phyloP scores from a whole-genome alignment of 176 grass and related monocot species.

The Canna indica region DNA sequence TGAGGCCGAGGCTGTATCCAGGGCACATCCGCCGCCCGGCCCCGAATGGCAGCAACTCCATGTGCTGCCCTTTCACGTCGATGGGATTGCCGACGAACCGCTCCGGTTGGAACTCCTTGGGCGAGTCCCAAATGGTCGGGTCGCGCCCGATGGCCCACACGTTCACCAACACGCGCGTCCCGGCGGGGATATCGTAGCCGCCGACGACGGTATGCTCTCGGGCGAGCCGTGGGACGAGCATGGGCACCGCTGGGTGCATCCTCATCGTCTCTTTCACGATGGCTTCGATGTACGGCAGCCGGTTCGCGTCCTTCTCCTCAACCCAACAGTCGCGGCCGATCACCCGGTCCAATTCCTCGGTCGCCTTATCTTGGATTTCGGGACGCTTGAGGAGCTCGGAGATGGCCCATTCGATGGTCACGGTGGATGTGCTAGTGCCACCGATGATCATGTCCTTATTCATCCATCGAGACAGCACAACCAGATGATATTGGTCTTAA shows the following conservation, averaged over 20 bases:
- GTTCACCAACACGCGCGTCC: constrained; percentile 47
- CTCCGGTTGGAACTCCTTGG: constrained; percentile 42
- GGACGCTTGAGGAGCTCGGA: background rate
- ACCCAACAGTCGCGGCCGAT: background rate
- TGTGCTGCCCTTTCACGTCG: constrained; percentile 49
- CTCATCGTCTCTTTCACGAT: constrained; percentile 9
- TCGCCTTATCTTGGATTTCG: background rate
- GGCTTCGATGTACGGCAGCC: background rate
- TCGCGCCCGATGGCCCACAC: constrained; percentile 44
- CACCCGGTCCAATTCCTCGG: background rate
- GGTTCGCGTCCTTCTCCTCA: background rate
- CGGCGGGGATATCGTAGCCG: constrained; percentile 47
- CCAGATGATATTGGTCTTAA: background rate
- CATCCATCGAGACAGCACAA: background rate
- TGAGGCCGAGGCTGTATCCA: constrained; percentile 38
- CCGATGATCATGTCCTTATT: background rate
- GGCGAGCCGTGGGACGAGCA: constrained; percentile 2
- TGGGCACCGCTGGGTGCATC: background rate
- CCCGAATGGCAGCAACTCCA: constrained; percentile 46
- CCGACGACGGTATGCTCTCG: constrained; percentile 14
- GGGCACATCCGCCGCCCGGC: constrained; percentile 58
- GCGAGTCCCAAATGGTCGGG: constrained; percentile 42
- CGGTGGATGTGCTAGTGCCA: background rate
- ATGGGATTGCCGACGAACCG: constrained; percentile 30
- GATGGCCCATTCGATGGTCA: background rate